Evolutionary conservation across 2,329 filamentous ascomycete species (phyloP).

Genomic region (Hypoxylon sp.): DNA sequence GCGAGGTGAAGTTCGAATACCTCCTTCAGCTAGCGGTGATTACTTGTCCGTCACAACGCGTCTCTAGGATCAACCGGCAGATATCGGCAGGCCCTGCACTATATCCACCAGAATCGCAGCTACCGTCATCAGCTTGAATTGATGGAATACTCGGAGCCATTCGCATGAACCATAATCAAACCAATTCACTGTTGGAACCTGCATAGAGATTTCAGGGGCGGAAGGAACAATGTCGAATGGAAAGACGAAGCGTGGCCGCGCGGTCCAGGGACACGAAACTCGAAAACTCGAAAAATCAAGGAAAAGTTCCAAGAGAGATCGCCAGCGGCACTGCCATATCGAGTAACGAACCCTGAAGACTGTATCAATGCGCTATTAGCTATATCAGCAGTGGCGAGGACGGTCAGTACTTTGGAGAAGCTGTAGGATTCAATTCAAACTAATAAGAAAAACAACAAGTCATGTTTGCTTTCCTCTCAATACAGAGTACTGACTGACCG

Average conservation of each 20-base stretch:
- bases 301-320: constrained; percentile 28
- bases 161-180: constrained; percentile 33
- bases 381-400: constrained; percentile 24
- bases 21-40: constrained; percentile 13
- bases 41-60: neutral
- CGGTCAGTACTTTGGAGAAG: too few species aligned
- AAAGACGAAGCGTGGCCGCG: constrained; percentile 22
- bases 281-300: constrained; percentile 21
- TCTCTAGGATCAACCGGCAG: neutral
- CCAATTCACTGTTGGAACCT: constrained; percentile 13
- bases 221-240: constrained; percentile 21
- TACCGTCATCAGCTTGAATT: neutral
- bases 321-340: constrained; percentile 23
- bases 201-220: constrained; percentile 33
- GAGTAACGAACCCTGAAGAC: constrained; percentile 18
- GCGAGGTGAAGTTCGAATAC: constrained; percentile 10
- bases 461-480: neutral
- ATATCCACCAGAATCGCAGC: constrained; percentile 16
- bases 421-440: too few species aligned
- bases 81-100: neutral
- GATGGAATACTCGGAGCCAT: constrained; percentile 10
- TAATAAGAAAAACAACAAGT: neutral
- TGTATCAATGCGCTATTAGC: constrained; percentile 27
- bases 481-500: neutral
- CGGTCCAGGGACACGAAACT: constrained; percentile 13